These are phyloP conservation scores for Zygoascus ofunaensis DNA, from an alignment of 805 yeast species.

Conservation along the genomic window DNA sequence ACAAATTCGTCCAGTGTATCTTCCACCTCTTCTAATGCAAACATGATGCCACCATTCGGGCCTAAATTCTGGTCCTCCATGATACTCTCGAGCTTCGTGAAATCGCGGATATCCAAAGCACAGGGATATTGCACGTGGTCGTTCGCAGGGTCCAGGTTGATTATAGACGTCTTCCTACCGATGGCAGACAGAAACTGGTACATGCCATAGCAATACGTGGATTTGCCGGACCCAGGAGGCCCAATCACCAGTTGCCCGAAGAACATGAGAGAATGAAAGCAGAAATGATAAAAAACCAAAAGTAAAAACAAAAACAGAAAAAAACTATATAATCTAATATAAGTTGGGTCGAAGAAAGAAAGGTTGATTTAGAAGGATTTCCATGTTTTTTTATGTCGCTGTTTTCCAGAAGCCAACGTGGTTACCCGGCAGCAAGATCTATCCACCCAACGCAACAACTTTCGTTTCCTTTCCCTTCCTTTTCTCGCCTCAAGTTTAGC, in stretches of 20 bases:
- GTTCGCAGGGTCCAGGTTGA: slow-evolving; percentile 91
- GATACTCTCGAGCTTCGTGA: slow-evolving; percentile 63
- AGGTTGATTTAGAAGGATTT: too few relatives aligned
- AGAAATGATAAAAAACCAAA: neutral
- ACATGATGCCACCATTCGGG: slow-evolving; percentile 86
- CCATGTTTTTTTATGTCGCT: too few relatives aligned
- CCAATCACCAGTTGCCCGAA: slow-evolving; percentile 91
- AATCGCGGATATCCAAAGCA: slow-evolving; percentile 71
- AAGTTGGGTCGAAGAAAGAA: too few relatives aligned
- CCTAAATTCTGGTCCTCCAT: slow-evolving; percentile 68
- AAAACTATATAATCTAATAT: too few relatives aligned
- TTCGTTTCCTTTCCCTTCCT: too few relatives aligned
- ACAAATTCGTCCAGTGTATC: slow-evolving; percentile 51
- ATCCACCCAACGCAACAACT: too few relatives aligned
- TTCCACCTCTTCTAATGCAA: slow-evolving; percentile 65
- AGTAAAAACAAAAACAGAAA: too few relatives aligned
- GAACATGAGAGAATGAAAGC: slow-evolving; percentile 17
- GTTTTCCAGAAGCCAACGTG: too few relatives aligned
- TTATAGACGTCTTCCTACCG: slow-evolving; percentile 76
- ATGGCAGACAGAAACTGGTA: slow-evolving; percentile 87
- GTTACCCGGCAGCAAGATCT: too few relatives aligned
- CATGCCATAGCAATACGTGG: slow-evolving; percentile 89
- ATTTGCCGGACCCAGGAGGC: slow-evolving; percentile 97
- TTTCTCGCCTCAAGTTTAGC: too few relatives aligned
- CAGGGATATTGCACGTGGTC: slow-evolving; percentile 62